phyloP scores from a whole-genome alignment of 139 green algal species.

The Spirogloea muscicola region DNA sequence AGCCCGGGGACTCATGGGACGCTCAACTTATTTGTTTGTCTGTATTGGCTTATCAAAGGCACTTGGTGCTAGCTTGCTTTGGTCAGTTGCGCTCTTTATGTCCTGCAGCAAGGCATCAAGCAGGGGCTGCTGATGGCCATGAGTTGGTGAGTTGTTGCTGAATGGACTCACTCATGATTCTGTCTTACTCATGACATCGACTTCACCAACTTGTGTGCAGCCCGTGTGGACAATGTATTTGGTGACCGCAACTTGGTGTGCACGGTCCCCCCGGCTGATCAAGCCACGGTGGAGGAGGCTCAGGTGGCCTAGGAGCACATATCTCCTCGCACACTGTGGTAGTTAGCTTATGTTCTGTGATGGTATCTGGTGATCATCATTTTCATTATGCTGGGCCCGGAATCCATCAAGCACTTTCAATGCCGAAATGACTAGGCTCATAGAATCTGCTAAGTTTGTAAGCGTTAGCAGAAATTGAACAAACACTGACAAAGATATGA shows the following conservation, averaged over 20 bases:
- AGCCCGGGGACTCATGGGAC: not conserved
- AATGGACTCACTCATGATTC: too few species aligned
- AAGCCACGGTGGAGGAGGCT: conserved; percentile 4
- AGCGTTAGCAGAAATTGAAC: too few species aligned
- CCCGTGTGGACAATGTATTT: conserved; percentile 95
- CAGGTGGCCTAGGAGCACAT: not conserved
- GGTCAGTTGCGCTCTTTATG: too few species aligned
- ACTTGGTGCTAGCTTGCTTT: too few species aligned
- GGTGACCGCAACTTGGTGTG: conserved; percentile 87
- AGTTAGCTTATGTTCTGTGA: not conserved
- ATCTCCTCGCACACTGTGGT: not conserved
- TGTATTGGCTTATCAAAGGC: not conserved
- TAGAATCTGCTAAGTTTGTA: not conserved
- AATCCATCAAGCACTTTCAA: not conserved
- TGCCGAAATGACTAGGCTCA: not conserved
- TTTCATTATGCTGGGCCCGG: not conserved
- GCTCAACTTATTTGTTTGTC: not conserved
- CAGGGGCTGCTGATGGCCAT: too few species aligned
- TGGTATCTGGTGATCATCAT: not conserved
- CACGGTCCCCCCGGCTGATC: conserved; percentile 39
- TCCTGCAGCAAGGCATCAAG: too few species aligned
- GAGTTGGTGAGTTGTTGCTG: too few species aligned
- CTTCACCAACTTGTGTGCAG: conserved; percentile 21
- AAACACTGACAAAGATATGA: too few species aligned
- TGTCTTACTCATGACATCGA: too few species aligned